Percentiles rank a stretch among this genome's conserved stretches.
Evolutionary conservation across 352 stramenopile genomes (phyloP).

Genomic region (Pythium vanterpoolii): DNA sequence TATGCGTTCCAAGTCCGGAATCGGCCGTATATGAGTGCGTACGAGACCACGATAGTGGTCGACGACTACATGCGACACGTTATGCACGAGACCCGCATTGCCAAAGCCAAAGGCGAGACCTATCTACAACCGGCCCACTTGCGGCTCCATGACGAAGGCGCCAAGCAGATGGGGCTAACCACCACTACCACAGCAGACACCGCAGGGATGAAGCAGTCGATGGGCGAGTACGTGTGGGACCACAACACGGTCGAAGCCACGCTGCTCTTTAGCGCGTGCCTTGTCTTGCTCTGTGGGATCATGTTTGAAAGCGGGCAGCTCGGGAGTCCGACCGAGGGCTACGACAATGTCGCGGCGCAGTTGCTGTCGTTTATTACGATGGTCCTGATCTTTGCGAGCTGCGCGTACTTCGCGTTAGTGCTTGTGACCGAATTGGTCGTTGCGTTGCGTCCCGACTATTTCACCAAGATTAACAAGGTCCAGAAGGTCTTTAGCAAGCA

Average conservation of each 20-base stretch:
- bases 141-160: constrained; percentile 40
- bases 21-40: constrained; percentile 73
- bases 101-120: constrained; percentile 49
- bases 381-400: constrained; percentile 51
- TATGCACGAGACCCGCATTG: constrained; percentile 43
- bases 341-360: constrained; percentile 42
- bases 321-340: constrained; percentile 34
- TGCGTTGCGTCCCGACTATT: constrained; percentile 60
- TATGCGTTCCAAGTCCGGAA: constrained; percentile 72
- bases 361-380: constrained; percentile 48
- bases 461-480: constrained; percentile 49
- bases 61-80: constrained; percentile 53
- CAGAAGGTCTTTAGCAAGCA: constrained; percentile 60
- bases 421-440: constrained; percentile 62
- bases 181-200: not conserved
- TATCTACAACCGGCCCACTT: constrained; percentile 55
- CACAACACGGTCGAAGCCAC: constrained; percentile 79
- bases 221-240: constrained; percentile 66
- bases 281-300: constrained; percentile 56
- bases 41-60: constrained; percentile 54
- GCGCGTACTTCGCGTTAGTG: constrained; percentile 59
- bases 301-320: constrained; percentile 72
- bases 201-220: constrained; percentile 39
- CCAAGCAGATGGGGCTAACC: too few species aligned
- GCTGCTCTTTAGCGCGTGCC: constrained; percentile 65